Evolutionary conservation across 768 basidiomycete genomes (phyloP).

Genomic region (Russula virescens): DNA sequence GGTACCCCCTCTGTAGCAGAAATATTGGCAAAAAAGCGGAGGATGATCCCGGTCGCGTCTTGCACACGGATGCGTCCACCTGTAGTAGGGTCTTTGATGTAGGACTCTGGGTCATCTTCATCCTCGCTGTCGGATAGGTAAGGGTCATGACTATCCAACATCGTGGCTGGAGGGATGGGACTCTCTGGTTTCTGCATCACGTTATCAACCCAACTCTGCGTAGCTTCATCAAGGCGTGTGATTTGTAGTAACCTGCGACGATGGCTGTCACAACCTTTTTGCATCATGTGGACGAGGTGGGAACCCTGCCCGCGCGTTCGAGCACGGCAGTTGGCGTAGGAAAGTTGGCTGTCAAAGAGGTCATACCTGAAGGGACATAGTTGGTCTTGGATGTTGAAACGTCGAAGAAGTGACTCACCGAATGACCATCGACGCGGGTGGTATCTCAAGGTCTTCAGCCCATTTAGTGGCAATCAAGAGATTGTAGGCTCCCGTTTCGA

Average conservation of each 20-base stretch:
- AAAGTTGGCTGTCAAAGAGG: constrained; percentile 56
- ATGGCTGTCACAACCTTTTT: constrained; percentile 52
- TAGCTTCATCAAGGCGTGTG: constrained; percentile 36
- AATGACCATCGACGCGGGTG: constrained; percentile 53
- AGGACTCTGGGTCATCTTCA: constrained; percentile 37
- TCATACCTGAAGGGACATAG: constrained; percentile 42
- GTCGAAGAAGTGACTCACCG: constrained; percentile 39
- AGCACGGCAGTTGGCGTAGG: constrained; percentile 50
- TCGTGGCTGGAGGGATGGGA: constrained; percentile 41
- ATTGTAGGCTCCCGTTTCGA: constrained; percentile 53
- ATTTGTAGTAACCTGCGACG: constrained; percentile 45
- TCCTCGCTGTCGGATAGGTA: constrained; percentile 47
- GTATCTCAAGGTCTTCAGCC: constrained; percentile 54
- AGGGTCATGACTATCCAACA: constrained; percentile 38
- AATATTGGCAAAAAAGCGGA: constrained; percentile 40
- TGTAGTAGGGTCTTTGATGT: constrained; percentile 57
- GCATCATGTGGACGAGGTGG: constrained; percentile 58
- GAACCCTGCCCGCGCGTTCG: constrained; percentile 43
- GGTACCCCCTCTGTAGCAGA: background rate
- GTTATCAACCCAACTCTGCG: constrained; percentile 47
- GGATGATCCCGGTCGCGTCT: constrained; percentile 52
- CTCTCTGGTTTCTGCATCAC: constrained; percentile 36
- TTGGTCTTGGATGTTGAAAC: background rate
- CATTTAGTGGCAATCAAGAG: constrained; percentile 56
- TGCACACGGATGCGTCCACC: constrained; percentile 52